Conservation (phyloP, 192 early-diverging fungal genomes). For the Podila epicladia region DNA sequence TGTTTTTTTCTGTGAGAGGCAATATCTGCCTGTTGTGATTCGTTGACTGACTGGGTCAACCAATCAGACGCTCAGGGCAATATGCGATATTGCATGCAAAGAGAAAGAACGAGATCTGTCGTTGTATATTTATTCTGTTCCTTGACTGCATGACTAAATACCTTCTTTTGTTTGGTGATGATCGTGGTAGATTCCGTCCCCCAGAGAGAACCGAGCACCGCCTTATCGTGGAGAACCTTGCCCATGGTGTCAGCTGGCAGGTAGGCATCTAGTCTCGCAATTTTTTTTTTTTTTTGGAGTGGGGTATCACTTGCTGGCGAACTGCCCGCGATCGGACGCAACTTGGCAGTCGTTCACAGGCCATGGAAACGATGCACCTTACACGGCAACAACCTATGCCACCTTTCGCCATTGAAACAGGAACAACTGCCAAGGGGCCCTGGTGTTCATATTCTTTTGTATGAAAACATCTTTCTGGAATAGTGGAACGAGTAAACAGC, state of each 20-base stretch:
- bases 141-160: too few relatives aligned
- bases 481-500: background rate
- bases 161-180: slow-evolving; percentile 1
- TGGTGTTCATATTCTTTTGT: slow-evolving; percentile 6
- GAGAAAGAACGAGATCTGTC: too few relatives aligned
- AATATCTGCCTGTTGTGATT: too few relatives aligned
- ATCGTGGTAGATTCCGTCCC: slow-evolving; percentile 48
- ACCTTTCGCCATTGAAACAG: slow-evolving; percentile 1
- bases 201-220: slow-evolving; percentile 71
- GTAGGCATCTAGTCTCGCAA: slow-evolving; percentile 60
- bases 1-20: slow-evolving; percentile 11
- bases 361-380: too few relatives aligned
- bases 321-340: too few relatives aligned
- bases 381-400: too few relatives aligned
- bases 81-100: too few relatives aligned
- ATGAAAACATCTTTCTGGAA: slow-evolving; percentile 2
- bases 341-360: too few relatives aligned
- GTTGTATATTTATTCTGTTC: too few relatives aligned
- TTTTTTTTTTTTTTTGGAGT: slow-evolving; percentile 22
- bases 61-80: too few relatives aligned
- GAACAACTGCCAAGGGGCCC: slow-evolving; percentile 1
- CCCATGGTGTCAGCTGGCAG: slow-evolving; percentile 88
- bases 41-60: too few relatives aligned
- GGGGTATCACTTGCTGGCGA: background rate
- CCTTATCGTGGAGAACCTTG: slow-evolving; percentile 83